These are phyloP conservation scores for Trichoderma hamatum DNA, from an alignment of 2,329 filamentous ascomycete species.

Conservation along the genomic window DNA sequence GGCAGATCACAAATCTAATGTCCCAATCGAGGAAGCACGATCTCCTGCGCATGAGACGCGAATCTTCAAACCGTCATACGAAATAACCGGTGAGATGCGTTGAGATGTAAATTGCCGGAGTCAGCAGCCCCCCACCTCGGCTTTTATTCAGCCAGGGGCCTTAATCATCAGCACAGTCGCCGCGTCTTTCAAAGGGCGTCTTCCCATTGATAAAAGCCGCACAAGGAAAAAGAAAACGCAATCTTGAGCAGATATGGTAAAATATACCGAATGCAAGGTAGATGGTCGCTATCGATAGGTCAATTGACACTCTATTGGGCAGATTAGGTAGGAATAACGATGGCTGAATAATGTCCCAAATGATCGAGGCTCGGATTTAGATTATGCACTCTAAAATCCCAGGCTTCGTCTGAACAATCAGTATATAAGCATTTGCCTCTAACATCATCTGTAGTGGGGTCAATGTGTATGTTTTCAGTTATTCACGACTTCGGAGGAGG, in stretches of 20 bases:
- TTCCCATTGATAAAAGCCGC: neutral
- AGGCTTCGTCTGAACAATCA: neutral
- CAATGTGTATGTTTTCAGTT: neutral
- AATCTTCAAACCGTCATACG: neutral
- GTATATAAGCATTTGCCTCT: neutral
- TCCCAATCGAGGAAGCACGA: neutral
- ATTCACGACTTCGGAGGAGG: neutral
- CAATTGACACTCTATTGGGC: neutral
- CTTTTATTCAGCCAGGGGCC: neutral
- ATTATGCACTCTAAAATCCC: neutral
- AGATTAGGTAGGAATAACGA: neutral
- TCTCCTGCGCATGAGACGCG: neutral
- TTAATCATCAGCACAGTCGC: neutral
- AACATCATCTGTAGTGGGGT: neutral
- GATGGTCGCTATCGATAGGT: neutral
- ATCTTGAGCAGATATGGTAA: neutral
- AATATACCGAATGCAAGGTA: neutral
- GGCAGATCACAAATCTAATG: neutral
- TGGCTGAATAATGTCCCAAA: conserved; percentile 3
- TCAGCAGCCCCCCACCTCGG: neutral
- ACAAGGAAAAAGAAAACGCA: neutral
- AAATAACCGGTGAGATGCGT: neutral
- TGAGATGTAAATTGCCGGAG: neutral
- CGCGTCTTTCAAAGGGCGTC: neutral
- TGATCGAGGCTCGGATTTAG: neutral